Evolutionary conservation across 2,329 filamentous ascomycete species (phyloP).

Genomic region (Lasiodiplodia gonubiensis): DNA sequence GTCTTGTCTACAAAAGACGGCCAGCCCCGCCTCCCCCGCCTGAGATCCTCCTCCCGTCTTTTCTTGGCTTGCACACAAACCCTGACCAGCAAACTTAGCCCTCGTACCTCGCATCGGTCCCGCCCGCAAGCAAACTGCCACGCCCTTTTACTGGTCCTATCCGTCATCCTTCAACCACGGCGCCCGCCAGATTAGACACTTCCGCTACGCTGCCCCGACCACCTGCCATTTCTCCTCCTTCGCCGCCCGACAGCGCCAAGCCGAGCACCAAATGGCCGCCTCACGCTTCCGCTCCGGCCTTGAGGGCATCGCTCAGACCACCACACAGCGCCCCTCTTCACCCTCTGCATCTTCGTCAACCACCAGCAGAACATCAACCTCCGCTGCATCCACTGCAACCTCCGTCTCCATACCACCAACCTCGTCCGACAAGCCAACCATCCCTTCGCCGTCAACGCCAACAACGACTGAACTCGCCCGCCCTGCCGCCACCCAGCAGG

Average conservation of each 20-base stretch:
- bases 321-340: not conserved
- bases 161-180: not conserved
- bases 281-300: not conserved
- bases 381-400: not conserved
- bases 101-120: not conserved
- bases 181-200: not conserved
- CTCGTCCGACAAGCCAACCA: not conserved
- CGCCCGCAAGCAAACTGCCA: not conserved
- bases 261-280: not conserved
- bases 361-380: not conserved
- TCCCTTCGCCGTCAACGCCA: not conserved
- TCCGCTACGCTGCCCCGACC: conserved; percentile 1
- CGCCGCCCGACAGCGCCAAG: conserved; percentile 2
- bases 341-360: not conserved
- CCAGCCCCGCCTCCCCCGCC: not conserved
- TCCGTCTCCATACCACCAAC: not conserved
- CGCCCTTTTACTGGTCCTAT: not conserved
- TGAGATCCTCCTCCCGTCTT: not conserved
- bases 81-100: conserved; percentile 11
- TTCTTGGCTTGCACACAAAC: not conserved
- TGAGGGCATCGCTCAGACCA: not conserved
- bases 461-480: not conserved
- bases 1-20: not conserved
- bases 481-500: not conserved
- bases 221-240: not conserved